Evolutionary conservation across 129 eudicot genomes (phyloP).

Genomic region (Chrysanthemum seticuspe): DNA sequence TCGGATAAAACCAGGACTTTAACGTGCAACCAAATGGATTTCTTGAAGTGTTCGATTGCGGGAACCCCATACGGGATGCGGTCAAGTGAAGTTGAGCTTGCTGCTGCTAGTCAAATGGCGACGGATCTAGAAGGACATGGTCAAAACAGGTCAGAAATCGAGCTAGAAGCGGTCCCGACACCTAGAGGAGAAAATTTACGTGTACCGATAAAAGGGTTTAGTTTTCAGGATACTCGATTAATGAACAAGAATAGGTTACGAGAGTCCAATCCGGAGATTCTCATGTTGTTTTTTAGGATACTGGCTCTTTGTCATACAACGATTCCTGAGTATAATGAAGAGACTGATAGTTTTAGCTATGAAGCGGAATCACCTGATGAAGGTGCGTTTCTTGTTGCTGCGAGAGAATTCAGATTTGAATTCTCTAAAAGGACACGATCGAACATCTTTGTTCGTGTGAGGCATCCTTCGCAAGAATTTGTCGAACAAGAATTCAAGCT

Average conservation of each 20-base stretch:
- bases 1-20: conserved; percentile 98
- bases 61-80: conserved; percentile 76
- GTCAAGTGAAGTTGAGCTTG: conserved; percentile 89
- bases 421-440: conserved; percentile 83
- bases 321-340: conserved; percentile 83
- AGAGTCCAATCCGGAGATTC: conserved; percentile 63
- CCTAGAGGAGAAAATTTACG: conserved; percentile 42
- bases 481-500: conserved; percentile 93
- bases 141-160: conserved; percentile 55
- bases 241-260: conserved; percentile 77
- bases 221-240: conserved; percentile 75
- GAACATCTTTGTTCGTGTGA: conserved; percentile 74
- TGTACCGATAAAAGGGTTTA: conserved; percentile 65
- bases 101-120: conserved; percentile 94
- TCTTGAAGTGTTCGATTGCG: conserved; percentile 88
- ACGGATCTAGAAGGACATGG: conserved; percentile 68
- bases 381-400: conserved; percentile 97
- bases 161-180: conserved; percentile 51
- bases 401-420: conserved; percentile 94
- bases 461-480: conserved; percentile 58
- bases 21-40: conserved; percentile 97
- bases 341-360: conserved; percentile 59
- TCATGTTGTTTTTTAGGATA: conserved; percentile 74
- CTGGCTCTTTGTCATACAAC: conserved; percentile 97
- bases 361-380: conserved; percentile 99